Base-by-base conservation (phyloP, 495 filamentous ascomycete species). In the Annulohypoxylon stygium region DNA sequence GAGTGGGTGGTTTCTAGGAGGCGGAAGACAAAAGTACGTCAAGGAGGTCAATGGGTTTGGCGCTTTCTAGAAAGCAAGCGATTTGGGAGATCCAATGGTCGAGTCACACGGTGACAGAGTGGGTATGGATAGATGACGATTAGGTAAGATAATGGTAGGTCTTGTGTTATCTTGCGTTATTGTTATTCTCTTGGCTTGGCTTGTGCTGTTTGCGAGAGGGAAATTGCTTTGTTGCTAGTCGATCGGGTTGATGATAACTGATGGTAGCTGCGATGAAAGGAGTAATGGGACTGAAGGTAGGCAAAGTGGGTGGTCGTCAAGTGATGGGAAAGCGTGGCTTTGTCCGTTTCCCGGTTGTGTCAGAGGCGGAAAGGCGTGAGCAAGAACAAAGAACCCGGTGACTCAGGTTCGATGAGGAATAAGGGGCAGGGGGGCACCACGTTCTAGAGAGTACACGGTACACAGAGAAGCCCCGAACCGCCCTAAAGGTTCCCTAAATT, bases 331-430 rank as follows among this genome's bases (percentile, higher is more conserved):
- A 64, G 61, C 33, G 73, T 70, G 73, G 73, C 63, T 76, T 76
- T 75, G 69, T 71, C 60, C 50, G 61, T 61, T 63, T 53, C 33
- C 47, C 57, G 18, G 53, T 60, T 65, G 58, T 69, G 63, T 74
- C 72, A 70, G 59, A 64, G 69, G 36, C 47, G 59, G 70, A 50
- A 48, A 62, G 62, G 41, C 59, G 47, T 18, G 59, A 51, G 69
- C 55, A 51, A 67, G 62, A 59, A 65, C 65, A 75, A 73, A 77
- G 77, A 39, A 39, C 77, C 75, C 69, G 66, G 77, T 79, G 77
- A 79, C 77, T 79, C 77, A 79, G 67, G 66, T 37, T 41, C 23
- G 16, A 23, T 57, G 25, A 30, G 10, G 12, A 55, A 57, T 54
- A 14, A 25, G 45, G 65, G 70, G 57, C 39, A 70, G 70, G 69